A percentile compares a stretch with the other conserved stretches of the same genome.
phyloP scores from a whole-genome alignment of 495 filamentous ascomycete species.

The Alectoria sarmentosa region DNA sequence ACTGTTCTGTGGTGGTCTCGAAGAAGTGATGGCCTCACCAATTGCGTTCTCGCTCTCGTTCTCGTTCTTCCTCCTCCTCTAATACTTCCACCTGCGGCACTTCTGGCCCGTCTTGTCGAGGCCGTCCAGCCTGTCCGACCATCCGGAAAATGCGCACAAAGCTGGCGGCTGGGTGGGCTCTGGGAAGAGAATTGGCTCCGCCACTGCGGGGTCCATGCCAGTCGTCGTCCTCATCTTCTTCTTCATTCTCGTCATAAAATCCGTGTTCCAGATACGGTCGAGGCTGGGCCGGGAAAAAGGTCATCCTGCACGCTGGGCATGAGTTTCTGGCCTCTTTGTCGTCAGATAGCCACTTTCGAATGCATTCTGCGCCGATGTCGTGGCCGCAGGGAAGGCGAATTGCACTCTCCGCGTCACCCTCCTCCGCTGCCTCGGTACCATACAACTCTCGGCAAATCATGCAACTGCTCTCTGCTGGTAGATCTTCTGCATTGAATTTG shows the following conservation, averaged over 20 bases:
- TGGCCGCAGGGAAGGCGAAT: slow-evolving; percentile 11
- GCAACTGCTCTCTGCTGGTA: background rate
- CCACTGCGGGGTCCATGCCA: background rate
- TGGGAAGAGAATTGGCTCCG: background rate
- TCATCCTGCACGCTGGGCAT: slow-evolving; percentile 3
- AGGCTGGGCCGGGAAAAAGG: background rate
- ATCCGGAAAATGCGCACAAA: background rate
- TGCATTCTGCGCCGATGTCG: background rate
- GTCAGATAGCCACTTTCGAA: background rate
- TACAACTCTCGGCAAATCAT: slow-evolving; percentile 4
- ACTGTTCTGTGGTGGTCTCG: background rate
- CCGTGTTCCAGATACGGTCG: background rate
- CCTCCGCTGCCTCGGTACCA: background rate
- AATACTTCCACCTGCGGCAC: background rate
- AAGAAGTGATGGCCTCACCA: background rate
- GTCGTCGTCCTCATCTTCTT: background rate
- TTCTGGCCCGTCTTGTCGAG: background rate
- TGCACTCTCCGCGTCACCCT: background rate
- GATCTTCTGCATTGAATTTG: background rate
- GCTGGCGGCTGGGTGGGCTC: background rate
- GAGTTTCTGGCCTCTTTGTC: background rate
- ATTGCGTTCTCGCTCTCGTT: background rate
- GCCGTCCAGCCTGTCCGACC: background rate
- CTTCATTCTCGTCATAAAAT: too few relatives aligned
- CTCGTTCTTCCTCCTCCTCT: too few relatives aligned